Percentiles rank a stretch among this genome's conserved stretches.
These are phyloP conservation scores for Trichomonas gallinae DNA, from an alignment of 208 protist species.

Conservation along the genomic window DNA sequence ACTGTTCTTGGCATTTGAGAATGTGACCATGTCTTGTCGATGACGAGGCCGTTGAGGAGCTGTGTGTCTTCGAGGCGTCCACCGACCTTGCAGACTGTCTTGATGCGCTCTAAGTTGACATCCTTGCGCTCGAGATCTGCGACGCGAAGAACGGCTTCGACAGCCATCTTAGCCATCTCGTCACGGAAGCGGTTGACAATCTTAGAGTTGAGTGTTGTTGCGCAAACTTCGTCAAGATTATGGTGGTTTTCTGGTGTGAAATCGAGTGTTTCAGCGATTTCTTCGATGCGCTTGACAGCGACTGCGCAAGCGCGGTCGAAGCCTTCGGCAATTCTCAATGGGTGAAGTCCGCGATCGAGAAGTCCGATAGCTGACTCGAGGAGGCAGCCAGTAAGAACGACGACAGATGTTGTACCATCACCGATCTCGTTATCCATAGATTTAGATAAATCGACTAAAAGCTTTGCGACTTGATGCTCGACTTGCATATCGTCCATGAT, in stretches of 20 bases:
- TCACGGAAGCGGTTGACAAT: neutral
- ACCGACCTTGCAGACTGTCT: slow-evolving; percentile 84
- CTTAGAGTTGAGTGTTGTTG: slow-evolving; percentile 79
- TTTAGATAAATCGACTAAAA: slow-evolving; percentile 97
- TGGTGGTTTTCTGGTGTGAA: slow-evolving; percentile 54
- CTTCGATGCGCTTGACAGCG: slow-evolving; percentile 69
- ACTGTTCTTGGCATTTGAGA: slow-evolving; percentile 70
- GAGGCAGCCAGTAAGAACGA: slow-evolving; percentile 91
- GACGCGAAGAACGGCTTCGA: slow-evolving; percentile 92
- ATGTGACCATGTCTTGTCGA: slow-evolving; percentile 97
- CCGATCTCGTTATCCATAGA: slow-evolving; percentile 99
- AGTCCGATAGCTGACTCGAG: slow-evolving; percentile 83
- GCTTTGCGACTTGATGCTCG: slow-evolving; percentile 92
- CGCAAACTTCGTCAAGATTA: slow-evolving; percentile 78
- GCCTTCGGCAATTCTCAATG: slow-evolving; percentile 89
- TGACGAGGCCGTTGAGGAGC: slow-evolving; percentile 88
- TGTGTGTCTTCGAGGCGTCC: slow-evolving; percentile 87
- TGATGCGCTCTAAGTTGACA: slow-evolving; percentile 99
- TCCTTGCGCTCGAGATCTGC: slow-evolving; percentile 93
- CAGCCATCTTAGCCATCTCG: slow-evolving; percentile 62
- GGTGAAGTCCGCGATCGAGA: slow-evolving; percentile 93
- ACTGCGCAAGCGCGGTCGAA: slow-evolving; percentile 89
- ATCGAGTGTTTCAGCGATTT: slow-evolving; percentile 60
- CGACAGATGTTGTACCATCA: slow-evolving; percentile 97
- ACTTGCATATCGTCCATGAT: slow-evolving; percentile 67